Conservation (phyloP, 331 rosid species). For the Quercus phellos region DNA sequence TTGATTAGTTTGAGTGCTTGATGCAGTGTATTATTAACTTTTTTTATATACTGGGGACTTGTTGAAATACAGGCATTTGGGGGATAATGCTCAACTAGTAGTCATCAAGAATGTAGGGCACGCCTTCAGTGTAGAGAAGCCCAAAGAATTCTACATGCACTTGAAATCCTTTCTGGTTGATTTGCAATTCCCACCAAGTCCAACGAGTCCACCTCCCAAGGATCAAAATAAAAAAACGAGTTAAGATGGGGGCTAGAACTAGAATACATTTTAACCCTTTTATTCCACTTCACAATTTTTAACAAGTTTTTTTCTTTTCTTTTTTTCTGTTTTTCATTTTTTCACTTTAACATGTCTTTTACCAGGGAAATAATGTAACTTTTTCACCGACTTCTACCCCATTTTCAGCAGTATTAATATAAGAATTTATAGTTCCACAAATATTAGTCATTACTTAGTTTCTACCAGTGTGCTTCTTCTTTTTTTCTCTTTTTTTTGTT, state of each 20-base stretch:
- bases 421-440: neutral
- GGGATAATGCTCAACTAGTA: conserved; percentile 53
- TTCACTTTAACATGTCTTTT: neutral
- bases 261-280: no score
- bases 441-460: neutral
- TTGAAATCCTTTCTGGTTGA: conserved; percentile 50
- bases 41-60: neutral
- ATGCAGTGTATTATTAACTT: neutral
- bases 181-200: conserved; percentile 17
- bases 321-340: neutral
- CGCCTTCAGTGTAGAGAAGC: conserved; percentile 49
- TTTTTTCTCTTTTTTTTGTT: no score
- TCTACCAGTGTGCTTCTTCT: no score
- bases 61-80: conserved; percentile 49
- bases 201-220: conserved; percentile 1
- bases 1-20: neutral
- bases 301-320: no score
- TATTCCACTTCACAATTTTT: no score
- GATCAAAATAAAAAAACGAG: neutral
- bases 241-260: no score
- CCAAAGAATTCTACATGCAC: conserved; percentile 42
- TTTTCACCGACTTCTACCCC: neutral
- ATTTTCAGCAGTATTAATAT: neutral
- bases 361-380: neutral
- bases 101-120: conserved; percentile 70